Conservation (phyloP, 148 eudicot genomes). For the Pharnaceum exiguum region DNA sequence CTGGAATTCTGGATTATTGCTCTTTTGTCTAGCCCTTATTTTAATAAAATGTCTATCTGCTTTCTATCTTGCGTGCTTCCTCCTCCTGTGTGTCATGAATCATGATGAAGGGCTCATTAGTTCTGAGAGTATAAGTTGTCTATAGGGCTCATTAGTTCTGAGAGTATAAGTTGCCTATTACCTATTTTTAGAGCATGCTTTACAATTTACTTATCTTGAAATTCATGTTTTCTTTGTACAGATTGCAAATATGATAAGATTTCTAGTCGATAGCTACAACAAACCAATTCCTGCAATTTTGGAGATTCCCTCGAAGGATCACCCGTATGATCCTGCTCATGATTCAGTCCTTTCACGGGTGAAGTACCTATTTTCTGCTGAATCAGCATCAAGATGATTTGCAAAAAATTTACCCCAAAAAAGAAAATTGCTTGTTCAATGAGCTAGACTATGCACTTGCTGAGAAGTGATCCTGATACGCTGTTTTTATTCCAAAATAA, state of each 20-base stretch:
- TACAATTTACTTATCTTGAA: no score
- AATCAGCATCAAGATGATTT: constrained; percentile 58
- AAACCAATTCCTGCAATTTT: constrained; percentile 89
- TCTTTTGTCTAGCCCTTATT: no score
- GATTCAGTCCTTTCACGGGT: constrained; percentile 94
- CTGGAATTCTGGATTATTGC: no score
- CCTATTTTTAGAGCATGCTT: no score
- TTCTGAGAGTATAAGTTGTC: no score
- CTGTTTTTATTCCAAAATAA: constrained; percentile 10
- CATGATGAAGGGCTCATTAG: no score
- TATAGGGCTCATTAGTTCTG: no score
- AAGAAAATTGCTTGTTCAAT: background rate
- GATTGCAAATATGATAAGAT: constrained; percentile 95
- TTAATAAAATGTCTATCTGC: no score
- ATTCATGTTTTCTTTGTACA: constrained; percentile 15
- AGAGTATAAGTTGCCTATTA: no score
- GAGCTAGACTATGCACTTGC: constrained; percentile 4
- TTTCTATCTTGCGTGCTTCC: no score
- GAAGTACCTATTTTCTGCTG: constrained; percentile 74
- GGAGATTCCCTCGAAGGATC: constrained; percentile 97
- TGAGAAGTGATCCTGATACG: constrained; percentile 2
- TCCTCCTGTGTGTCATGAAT: no score
- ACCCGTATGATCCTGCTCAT: constrained; percentile 93
- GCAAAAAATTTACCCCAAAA: constrained; percentile 1
- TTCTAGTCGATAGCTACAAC: constrained; percentile 93